Conservation (phyloP, 1,139 yeast species). For the Nematodospora anomalae region DNA sequence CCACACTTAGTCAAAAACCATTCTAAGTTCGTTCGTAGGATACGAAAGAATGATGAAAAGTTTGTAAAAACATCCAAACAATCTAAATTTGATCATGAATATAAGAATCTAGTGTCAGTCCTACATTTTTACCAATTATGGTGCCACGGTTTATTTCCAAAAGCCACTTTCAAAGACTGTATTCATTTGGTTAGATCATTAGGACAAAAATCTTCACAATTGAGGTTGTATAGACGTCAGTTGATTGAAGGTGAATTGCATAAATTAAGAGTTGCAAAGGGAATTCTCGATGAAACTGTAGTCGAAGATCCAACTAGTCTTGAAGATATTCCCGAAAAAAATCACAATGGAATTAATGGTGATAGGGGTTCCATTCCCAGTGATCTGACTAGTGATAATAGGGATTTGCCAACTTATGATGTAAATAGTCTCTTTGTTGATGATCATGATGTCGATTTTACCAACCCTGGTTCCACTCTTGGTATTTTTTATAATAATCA, state of each 20-base stretch:
- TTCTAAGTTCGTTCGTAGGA: conserved; percentile 29
- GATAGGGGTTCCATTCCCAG: too few relatives aligned
- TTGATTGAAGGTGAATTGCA: conserved; percentile 36
- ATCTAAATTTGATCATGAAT: conserved; percentile 38
- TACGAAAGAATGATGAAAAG: conserved; percentile 31
- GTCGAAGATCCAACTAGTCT: conserved; percentile 21
- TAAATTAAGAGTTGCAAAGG: conserved; percentile 33
- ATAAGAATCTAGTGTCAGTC: conserved; percentile 43
- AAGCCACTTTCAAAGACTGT: conserved; percentile 72
- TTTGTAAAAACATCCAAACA: conserved; percentile 15
- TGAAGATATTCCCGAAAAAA: conserved; percentile 3
- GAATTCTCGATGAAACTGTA: conserved; percentile 25
- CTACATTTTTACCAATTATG: conserved; percentile 75
- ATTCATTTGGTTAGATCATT: conserved; percentile 34
- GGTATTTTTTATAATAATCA: too few relatives aligned
- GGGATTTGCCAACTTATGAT: conserved; percentile 20
- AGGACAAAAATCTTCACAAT: conserved; percentile 33
- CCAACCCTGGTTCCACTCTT: too few relatives aligned
- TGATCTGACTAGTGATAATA: conserved; percentile 7
- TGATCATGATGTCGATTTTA: too few relatives aligned
- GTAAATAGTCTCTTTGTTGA: conserved; percentile 5
- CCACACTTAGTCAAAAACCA: conserved; percentile 45
- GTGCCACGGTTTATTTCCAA: conserved; percentile 82
- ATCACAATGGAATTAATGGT: too few relatives aligned
- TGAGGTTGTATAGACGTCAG: conserved; percentile 38